These are phyloP conservation scores for Mortierella sp. DNA, from an alignment of 371 early-diverging fungal genomes.

Conservation along the genomic window DNA sequence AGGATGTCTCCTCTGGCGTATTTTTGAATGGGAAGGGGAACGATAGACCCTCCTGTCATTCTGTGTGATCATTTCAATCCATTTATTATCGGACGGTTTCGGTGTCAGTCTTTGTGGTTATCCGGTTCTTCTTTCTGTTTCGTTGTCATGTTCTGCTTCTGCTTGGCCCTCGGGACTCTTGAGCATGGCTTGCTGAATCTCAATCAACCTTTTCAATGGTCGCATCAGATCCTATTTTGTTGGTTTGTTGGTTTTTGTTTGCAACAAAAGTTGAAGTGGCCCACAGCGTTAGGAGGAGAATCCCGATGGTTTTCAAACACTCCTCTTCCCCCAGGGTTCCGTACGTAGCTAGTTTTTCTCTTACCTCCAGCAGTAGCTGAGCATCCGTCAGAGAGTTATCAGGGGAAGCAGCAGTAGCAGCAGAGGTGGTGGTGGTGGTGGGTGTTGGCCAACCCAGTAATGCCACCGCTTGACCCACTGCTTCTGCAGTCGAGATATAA, in stretches of 20 bases:
- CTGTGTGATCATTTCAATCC: too few species aligned
- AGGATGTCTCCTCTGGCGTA: too few species aligned
- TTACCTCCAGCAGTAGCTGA: conserved; percentile 31
- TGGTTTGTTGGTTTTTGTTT: too few species aligned
- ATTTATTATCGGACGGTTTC: too few species aligned
- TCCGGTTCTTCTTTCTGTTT: conserved; percentile 1
- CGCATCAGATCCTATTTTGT: conserved; percentile 45
- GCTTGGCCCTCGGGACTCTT: conserved; percentile 8
- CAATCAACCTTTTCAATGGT: conserved; percentile 46
- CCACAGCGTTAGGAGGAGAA: too few species aligned
- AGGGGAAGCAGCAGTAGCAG: background rate
- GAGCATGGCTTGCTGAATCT: conserved; percentile 36
- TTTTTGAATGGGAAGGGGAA: too few species aligned
- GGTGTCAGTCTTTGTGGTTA: too few species aligned
- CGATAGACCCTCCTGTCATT: too few species aligned
- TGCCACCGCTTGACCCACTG: conserved; percentile 50
- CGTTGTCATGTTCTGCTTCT: background rate
- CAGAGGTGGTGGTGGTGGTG: background rate
- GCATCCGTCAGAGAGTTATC: conserved; percentile 9
- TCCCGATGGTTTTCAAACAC: background rate
- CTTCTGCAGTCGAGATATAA: conserved; percentile 52
- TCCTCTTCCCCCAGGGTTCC: background rate
- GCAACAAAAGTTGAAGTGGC: too few species aligned
- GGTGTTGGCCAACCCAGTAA: conserved; percentile 40
- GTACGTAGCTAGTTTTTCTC: background rate